Evolutionary conservation across 768 basidiomycete genomes (phyloP).

Genomic region (Aureoboletus auriporus): DNA sequence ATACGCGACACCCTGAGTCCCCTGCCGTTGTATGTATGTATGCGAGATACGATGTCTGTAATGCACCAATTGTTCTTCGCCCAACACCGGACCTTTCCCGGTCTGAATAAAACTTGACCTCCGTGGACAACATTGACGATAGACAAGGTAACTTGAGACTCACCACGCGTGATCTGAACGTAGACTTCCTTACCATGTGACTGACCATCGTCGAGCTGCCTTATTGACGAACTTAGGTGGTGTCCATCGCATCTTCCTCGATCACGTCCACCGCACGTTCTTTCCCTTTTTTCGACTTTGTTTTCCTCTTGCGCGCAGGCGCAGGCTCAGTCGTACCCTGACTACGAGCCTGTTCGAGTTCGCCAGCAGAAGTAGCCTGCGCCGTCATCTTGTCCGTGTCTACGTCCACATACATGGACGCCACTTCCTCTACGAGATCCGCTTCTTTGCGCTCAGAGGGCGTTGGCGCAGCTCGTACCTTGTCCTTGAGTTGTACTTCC

Average conservation of each 20-base stretch:
- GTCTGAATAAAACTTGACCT: no score
- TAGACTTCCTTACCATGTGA: neutral
- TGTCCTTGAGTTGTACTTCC: conserved; percentile 54
- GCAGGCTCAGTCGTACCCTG: neutral
- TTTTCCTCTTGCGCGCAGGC: conserved; percentile 14
- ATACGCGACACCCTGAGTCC: no score
- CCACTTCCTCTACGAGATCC: conserved; percentile 18
- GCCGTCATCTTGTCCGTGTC: neutral
- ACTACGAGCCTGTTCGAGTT: conserved; percentile 1
- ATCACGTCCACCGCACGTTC: conserved; percentile 20
- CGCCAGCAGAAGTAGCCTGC: neutral
- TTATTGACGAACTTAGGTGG: conserved; percentile 1
- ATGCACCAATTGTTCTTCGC: no score
- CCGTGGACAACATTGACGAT: no score
- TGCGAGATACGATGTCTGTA: no score
- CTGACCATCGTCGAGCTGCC: neutral
- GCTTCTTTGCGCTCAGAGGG: conserved; percentile 2
- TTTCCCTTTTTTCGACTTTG: conserved; percentile 21
- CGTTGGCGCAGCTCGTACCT: conserved; percentile 30
- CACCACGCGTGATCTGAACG: no score
- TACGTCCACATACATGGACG: conserved; percentile 15
- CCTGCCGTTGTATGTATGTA: no score
- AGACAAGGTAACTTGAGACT: no score
- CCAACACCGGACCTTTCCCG: no score
- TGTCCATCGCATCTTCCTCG: conserved; percentile 20